Conservation (phyloP, 495 filamentous ascomycete species). For the Daldinia caldariorum region DNA sequence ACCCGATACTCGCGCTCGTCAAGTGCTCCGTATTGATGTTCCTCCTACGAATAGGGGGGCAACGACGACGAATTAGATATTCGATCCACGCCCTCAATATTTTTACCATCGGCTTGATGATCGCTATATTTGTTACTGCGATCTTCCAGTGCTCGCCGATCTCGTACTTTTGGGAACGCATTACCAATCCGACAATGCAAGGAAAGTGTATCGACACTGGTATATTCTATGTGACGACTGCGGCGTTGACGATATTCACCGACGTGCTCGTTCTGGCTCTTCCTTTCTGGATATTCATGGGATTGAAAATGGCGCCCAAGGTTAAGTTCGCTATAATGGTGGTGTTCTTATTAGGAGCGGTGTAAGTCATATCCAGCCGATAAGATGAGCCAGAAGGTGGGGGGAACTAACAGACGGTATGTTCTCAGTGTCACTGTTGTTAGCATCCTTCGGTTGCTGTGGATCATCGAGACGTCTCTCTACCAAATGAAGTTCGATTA, state of each 20-base stretch:
- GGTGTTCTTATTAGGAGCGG: constrained; percentile 61
- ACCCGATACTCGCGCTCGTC: constrained; percentile 68
- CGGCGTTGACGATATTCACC: constrained; percentile 61
- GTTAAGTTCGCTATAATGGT: constrained; percentile 60
- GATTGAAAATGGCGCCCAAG: constrained; percentile 56
- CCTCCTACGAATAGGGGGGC: constrained; percentile 61
- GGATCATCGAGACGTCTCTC: constrained; percentile 41
- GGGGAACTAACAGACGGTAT: constrained; percentile 1
- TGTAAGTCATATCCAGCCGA: constrained; percentile 50
- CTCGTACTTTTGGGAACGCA: constrained; percentile 57
- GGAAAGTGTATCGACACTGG: constrained; percentile 62
- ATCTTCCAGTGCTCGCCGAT: constrained; percentile 68
- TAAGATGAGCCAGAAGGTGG: not conserved
- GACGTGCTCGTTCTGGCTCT: constrained; percentile 61
- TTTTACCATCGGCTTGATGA: constrained; percentile 62
- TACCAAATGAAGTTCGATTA: constrained; percentile 42
- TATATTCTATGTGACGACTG: constrained; percentile 57
- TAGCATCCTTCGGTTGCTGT: constrained; percentile 54
- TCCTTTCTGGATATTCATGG: constrained; percentile 60
- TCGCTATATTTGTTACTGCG: constrained; percentile 65
- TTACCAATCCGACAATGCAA: constrained; percentile 47
- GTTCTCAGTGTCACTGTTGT: constrained; percentile 62
- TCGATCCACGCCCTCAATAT: constrained; percentile 60
- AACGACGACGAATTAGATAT: constrained; percentile 56
- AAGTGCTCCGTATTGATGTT: constrained; percentile 69